Evolutionary conservation across 2,329 filamentous ascomycete genomes (phyloP).

Genomic region (Byssoonygena ceratinophila): DNA sequence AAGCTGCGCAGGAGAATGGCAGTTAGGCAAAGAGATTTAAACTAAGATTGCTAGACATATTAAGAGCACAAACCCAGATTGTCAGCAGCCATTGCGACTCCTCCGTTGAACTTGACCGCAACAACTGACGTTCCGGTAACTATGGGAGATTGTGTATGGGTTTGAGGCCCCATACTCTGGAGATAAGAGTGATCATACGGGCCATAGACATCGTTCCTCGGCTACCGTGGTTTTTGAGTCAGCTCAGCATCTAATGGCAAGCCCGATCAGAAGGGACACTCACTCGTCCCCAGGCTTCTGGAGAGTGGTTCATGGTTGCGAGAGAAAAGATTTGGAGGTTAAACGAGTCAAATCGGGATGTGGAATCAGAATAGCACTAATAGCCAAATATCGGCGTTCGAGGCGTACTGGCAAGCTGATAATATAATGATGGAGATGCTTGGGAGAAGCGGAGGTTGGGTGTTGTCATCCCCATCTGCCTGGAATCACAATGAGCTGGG

Average conservation of each 20-base stretch:
- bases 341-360: background rate
- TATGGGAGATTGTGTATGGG: conserved; percentile 83
- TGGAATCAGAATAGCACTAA: background rate
- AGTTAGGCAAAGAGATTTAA: conserved; percentile 3
- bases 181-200: conserved; percentile 83
- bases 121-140: conserved; percentile 95
- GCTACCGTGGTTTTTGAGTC: conserved; percentile 44
- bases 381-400: background rate
- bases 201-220: conserved; percentile 94
- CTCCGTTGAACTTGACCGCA: conserved; percentile 89
- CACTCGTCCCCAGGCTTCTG: conserved; percentile 55
- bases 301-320: conserved; percentile 51
- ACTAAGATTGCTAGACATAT: background rate
- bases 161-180: conserved; percentile 56
- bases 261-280: conserved; percentile 21
- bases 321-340: background rate
- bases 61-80: conserved; percentile 59
- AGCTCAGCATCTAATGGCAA: background rate
- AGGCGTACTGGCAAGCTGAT: background rate
- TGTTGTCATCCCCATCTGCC: conserved; percentile 5
- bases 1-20: conserved; percentile 48
- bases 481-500: conserved; percentile 1
- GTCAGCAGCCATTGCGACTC: conserved; percentile 92
- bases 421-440: background rate
- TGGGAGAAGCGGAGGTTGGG: background rate